phyloP scores from a whole-genome alignment of 2,329 filamentous ascomycete species.

The Sclerotinia spermophila region DNA sequence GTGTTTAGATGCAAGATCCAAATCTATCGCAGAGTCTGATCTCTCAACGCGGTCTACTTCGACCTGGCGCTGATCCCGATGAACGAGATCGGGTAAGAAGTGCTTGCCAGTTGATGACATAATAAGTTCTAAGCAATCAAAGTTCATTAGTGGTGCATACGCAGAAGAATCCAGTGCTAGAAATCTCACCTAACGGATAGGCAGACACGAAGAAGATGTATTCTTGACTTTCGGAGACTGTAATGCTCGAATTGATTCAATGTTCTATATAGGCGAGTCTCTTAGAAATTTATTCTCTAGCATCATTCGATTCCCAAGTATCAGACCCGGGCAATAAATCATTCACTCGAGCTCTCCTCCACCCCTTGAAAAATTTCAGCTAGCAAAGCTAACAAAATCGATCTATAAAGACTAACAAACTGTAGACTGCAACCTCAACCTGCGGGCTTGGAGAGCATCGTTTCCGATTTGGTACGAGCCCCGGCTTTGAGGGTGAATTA shows the following conservation, averaged over 20 bases:
- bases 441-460: not conserved
- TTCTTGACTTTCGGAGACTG: not conserved
- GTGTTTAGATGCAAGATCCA: conserved; percentile 5
- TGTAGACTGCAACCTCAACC: not conserved
- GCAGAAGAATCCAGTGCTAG: not conserved
- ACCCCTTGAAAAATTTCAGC: not conserved
- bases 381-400: no score
- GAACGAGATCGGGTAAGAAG: not conserved
- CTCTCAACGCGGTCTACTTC: not conserved
- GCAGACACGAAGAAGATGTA: not conserved
- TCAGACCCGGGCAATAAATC: not conserved
- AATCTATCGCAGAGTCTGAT: not conserved
- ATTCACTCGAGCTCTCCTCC: not conserved
- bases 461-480: not conserved
- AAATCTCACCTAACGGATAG: not conserved
- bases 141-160: not conserved
- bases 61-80: not conserved
- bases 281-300: not conserved
- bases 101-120: not conserved
- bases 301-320: not conserved
- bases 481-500: not conserved
- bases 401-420: not conserved
- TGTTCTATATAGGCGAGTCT: not conserved
- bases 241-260: not conserved
- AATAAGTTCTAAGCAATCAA: not conserved